These are phyloP conservation scores for Stipa capillata DNA, from an alignment of 176 grass and related monocot genomes.

Conservation along the genomic window DNA sequence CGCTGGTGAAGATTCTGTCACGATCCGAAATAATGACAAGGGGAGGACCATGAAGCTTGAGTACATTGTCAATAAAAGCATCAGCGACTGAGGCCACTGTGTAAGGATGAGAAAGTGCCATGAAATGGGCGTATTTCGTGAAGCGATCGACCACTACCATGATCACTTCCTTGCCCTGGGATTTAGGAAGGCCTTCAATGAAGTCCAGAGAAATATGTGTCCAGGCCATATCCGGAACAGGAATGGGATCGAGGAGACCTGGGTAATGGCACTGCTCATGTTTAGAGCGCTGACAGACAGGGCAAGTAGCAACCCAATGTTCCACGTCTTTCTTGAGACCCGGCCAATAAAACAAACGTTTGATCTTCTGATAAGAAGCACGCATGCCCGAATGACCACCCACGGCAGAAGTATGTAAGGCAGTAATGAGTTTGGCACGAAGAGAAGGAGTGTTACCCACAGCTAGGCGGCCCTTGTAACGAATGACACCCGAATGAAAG, in stretches of 20 bases:
- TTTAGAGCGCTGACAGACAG: not conserved
- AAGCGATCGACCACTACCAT: not conserved
- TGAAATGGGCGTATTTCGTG: not conserved
- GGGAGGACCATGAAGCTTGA: not conserved
- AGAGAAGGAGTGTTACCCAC: no score
- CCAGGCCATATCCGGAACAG: not conserved
- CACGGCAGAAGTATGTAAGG: not conserved
- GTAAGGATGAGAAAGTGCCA: not conserved
- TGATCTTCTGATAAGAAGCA: not conserved
- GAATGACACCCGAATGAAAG: rapidly evolving
- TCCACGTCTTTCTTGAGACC: not conserved
- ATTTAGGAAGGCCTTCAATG: not conserved
- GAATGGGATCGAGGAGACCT: not conserved
- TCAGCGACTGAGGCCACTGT: rapidly evolving
- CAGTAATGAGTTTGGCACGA: no score
- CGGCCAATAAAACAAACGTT: not conserved
- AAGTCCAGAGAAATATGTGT: not conserved
- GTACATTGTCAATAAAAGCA: not conserved
- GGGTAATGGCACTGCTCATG: not conserved
- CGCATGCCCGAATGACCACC: not conserved
- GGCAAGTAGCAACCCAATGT: not conserved
- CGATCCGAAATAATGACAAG: not conserved
- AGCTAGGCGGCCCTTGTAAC: not conserved
- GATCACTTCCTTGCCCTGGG: not conserved
- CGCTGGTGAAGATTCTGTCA: not conserved